Evolutionary conservation across 352 stramenopile species (phyloP).

Genomic region (Globisporangium radiosum): DNA sequence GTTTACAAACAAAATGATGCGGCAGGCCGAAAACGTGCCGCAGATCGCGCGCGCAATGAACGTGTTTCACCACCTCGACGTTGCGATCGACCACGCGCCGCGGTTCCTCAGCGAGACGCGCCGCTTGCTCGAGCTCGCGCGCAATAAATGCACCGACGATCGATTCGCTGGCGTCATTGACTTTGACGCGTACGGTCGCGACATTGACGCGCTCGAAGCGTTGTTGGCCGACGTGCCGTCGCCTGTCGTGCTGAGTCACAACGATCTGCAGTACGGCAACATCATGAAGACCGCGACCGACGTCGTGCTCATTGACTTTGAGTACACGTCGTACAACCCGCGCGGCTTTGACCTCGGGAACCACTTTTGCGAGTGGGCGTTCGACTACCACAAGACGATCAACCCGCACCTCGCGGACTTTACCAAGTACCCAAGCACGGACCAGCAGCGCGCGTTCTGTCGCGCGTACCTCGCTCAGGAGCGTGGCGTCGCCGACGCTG

Average conservation of each 20-base stretch:
- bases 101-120: constrained; percentile 52
- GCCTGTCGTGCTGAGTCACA: constrained; percentile 85
- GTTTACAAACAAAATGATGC: constrained; percentile 70
- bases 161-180: constrained; percentile 42
- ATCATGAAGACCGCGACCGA: constrained; percentile 71
- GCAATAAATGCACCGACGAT: constrained; percentile 40
- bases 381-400: constrained; percentile 80
- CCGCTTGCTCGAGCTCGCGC: constrained; percentile 50
- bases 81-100: constrained; percentile 53
- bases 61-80: constrained; percentile 62
- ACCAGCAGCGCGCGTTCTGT: constrained; percentile 68
- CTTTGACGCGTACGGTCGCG: constrained; percentile 31
- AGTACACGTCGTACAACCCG: constrained; percentile 91
- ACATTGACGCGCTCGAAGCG: constrained; percentile 56
- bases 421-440: constrained; percentile 52
- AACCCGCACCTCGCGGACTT: constrained; percentile 75
- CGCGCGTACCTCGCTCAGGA: constrained; percentile 57
- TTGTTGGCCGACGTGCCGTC: constrained; percentile 52
- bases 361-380: constrained; percentile 89
- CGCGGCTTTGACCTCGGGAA: constrained; percentile 90
- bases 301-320: constrained; percentile 91
- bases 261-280: constrained; percentile 92
- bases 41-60: constrained; percentile 62
- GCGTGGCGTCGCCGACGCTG: constrained; percentile 21
- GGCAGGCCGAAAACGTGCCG: constrained; percentile 31